These are phyloP conservation scores for Neopestalotiopsis sp. DNA, from an alignment of 2,329 filamentous ascomycete species.

Conservation along the genomic window DNA sequence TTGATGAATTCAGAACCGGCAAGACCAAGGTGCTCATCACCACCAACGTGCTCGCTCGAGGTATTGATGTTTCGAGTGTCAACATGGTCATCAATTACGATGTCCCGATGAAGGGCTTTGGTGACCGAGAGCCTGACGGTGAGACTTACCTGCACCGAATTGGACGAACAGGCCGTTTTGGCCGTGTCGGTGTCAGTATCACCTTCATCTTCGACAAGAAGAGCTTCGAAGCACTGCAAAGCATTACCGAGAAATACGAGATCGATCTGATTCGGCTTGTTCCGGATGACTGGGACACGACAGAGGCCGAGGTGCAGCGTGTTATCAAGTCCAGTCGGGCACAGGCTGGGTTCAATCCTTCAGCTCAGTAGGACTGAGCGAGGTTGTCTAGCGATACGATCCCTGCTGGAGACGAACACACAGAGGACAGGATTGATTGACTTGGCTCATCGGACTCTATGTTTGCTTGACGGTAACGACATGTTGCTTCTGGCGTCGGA, in stretches of 20 bases:
- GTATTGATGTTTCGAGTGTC: constrained; percentile 89
- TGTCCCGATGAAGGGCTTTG: constrained; percentile 75
- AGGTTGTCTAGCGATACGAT: not conserved
- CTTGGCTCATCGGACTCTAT: not conserved
- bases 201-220: constrained; percentile 89
- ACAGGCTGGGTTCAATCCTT: constrained; percentile 57
- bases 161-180: constrained; percentile 94
- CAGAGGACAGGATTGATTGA: not conserved
- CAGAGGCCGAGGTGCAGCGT: constrained; percentile 81
- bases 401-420: not conserved
- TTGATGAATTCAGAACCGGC: constrained; percentile 85
- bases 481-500: not conserved
- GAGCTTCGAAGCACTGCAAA: constrained; percentile 78
- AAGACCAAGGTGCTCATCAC: constrained; percentile 96
- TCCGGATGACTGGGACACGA: constrained; percentile 88
- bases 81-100: constrained; percentile 99
- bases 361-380: constrained; percentile 23
- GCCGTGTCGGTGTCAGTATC: constrained; percentile 93
- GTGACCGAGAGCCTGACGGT: constrained; percentile 83
- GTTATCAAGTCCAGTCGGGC: constrained; percentile 77
- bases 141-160: constrained; percentile 99
- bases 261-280: constrained; percentile 83
- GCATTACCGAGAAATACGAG: constrained; percentile 81
- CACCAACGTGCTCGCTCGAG: constrained; percentile 94
- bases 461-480: not conserved